Conservation (phyloP, 2,329 filamentous ascomycete genomes). For the Ophiostoma ips region DNA sequence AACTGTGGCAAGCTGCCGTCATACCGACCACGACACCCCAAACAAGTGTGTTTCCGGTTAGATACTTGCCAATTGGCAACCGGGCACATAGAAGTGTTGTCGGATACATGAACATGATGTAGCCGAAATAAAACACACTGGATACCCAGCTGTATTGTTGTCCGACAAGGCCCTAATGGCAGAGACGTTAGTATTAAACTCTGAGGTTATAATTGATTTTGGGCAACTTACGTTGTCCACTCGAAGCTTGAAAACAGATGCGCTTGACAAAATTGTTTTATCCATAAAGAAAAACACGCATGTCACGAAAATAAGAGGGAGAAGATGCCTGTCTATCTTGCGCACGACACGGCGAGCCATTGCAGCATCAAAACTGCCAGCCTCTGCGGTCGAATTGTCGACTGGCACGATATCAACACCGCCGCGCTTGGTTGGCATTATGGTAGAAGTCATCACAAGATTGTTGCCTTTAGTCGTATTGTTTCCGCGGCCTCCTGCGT, state of each 20-base stretch:
- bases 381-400: not conserved
- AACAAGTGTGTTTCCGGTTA: not conserved
- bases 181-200: not conserved
- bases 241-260: not conserved
- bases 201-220: not conserved
- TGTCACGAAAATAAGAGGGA: not conserved
- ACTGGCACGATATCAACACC: not conserved
- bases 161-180: not conserved
- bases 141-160: slow-evolving; percentile 1
- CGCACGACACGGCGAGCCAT: not conserved
- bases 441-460: not conserved
- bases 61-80: not conserved
- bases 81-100: not conserved
- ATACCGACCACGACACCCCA: not conserved
- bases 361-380: not conserved
- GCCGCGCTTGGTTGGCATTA: not conserved
- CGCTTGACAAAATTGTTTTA: not conserved
- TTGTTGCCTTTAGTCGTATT: no score
- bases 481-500: no score
- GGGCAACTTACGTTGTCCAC: not conserved
- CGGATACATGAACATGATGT: not conserved
- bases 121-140: not conserved
- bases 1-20: not conserved
- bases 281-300: not conserved
- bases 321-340: not conserved